Percentiles rank a stretch among this genome's conserved stretches.
Evolutionary conservation across 225 moss, liverwort and hornwort species (phyloP).

Genomic region (Marchantia polymorpha): DNA sequence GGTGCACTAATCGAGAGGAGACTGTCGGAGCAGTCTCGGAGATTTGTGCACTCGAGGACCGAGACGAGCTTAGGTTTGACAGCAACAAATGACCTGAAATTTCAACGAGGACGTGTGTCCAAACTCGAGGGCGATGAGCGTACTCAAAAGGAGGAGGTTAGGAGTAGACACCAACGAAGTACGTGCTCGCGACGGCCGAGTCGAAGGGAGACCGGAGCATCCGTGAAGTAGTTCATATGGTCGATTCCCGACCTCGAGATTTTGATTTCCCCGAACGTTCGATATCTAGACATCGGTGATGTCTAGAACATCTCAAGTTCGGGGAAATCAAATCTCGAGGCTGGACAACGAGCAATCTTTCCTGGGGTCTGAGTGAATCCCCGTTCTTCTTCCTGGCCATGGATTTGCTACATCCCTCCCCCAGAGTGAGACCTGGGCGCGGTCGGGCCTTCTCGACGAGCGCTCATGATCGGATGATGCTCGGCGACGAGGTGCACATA

Average conservation of each 20-base stretch:
- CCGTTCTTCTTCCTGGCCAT: neutral
- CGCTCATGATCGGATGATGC: slow-evolving; percentile 2
- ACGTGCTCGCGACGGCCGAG: neutral
- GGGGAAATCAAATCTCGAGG: no score
- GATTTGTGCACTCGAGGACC: no score
- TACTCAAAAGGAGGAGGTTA: neutral
- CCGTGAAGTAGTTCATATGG: neutral
- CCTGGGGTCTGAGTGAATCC: neutral
- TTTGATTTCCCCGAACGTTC: neutral
- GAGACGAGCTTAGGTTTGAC: no score
- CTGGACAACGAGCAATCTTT: neutral
- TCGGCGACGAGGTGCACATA: neutral
- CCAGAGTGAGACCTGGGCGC: neutral
- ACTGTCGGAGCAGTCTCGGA: no score
- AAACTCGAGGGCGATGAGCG: neutral
- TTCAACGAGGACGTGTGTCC: neutral
- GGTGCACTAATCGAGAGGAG: no score
- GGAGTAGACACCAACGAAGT: neutral
- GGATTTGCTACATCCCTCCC: neutral
- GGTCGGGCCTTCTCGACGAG: neutral
- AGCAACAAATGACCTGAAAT: no score
- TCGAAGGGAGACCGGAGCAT: neutral
- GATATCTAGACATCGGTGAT: neutral
- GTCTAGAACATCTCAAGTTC: no score
- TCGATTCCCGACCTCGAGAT: neutral